Base-by-base conservation (phyloP, 2,329 filamentous ascomycete genomes). In the Claviceps capensis region DNA sequence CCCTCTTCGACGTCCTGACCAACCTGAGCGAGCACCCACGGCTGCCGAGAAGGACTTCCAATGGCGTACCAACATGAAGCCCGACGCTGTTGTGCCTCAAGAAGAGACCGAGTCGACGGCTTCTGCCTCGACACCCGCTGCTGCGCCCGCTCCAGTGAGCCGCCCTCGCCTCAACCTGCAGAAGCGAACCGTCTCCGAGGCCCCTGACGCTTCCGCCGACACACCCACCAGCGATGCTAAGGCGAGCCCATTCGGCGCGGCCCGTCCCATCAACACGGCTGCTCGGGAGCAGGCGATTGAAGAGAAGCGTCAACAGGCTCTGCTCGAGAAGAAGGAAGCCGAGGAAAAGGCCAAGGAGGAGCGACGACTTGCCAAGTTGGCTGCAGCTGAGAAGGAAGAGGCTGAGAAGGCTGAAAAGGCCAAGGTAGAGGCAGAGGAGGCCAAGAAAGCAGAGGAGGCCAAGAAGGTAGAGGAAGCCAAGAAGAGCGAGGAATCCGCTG, bases 41-140 rank as follows among this genome's bases (percentile, higher is more conserved):
- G 93, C 93, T 42, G 86, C 93, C 48, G 93, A 98, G 55, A 81
- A 87, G 63, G 93, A 97, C 66, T 94, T 83, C 71, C 83, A 95
- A 70, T 98, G 93, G 93, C 85, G 93, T 61, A 76, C 78, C 59
- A 86, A 79, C 69, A 97, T 97, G 90, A 85, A 82, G 59, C 88
- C 91, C n/a, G 90, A 94, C 61, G 69, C 76, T 38, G 66, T 76
- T 3, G 78, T 80, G 54, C 89, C 83, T 64, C 55, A 56, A 41
- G 81, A 84, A 59, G 86, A 87, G 9, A 81, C 88, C 5, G 82
- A 87, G 23, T 88, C 89, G 47, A 82, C 83, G 16, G 78, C 82
- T 45, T 67, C 72, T 7, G 61, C 72, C 17, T 67, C 70, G 41
- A 70, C 76, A 16, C 70, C 72, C 4, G 72, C 75, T 48, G 71